Conservation (phyloP, 140 eudicot genomes). For the Bidens hawaiensis region DNA sequence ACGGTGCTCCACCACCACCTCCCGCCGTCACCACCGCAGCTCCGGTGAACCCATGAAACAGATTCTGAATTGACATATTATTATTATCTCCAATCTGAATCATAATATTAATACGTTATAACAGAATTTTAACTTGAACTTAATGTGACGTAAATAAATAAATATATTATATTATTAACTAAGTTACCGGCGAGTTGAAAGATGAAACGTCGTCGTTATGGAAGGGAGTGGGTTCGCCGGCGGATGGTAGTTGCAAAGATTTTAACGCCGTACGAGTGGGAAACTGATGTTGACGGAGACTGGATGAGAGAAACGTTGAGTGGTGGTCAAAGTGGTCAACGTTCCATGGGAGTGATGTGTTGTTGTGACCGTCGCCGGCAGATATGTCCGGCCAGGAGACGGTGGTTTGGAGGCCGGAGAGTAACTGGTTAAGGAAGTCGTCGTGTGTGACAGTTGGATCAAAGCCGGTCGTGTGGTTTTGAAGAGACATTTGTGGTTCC, state of each 20-base stretch:
- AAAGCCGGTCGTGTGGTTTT: slow-evolving; percentile 21
- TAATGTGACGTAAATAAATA: no score
- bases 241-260: no score
- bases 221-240: slow-evolving; percentile 23
- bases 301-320: slow-evolving; percentile 45
- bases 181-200: slow-evolving; percentile 56
- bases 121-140: slow-evolving; percentile 6
- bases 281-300: slow-evolving; percentile 74
- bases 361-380: slow-evolving; percentile 29
- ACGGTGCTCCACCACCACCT: slow-evolving; percentile 35
- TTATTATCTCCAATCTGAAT: slow-evolving; percentile 49
- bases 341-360: slow-evolving; percentile 36
- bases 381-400: slow-evolving; percentile 41
- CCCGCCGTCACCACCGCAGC: slow-evolving; percentile 44
- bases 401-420: slow-evolving; percentile 50
- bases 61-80: slow-evolving; percentile 55
- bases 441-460: slow-evolving; percentile 35
- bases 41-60: slow-evolving; percentile 64
- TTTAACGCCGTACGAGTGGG: no score
- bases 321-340: slow-evolving; percentile 43
- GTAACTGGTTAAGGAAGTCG: slow-evolving; percentile 64
- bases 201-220: slow-evolving; percentile 44
- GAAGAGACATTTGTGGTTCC: slow-evolving; percentile 35
- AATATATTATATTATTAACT: no score
- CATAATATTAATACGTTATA: not conserved